phyloP scores from a whole-genome alignment of 345 rosid genomes.

The Brassica cretica region DNA sequence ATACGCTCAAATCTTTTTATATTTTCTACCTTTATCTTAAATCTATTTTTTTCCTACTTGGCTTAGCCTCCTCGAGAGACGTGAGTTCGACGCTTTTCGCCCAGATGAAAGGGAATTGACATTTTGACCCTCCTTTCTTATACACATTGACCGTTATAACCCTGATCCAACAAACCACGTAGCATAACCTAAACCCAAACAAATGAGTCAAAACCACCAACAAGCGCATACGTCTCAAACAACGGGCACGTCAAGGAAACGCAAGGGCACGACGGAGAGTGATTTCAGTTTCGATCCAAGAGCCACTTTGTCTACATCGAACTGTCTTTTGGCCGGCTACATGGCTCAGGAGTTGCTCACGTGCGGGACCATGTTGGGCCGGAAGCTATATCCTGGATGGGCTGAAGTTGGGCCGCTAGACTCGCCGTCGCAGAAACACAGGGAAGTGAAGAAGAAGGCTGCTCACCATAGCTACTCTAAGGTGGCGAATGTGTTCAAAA shows the following conservation, averaged over 20 bases:
- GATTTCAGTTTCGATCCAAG: conserved; percentile 21
- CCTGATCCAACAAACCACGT: conserved; percentile 36
- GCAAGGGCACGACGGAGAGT: conserved; percentile 45
- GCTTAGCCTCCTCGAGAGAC: neutral
- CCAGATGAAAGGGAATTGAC: neutral
- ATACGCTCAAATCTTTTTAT: too few relatives aligned
- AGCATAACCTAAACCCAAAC: neutral
- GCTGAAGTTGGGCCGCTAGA: conserved; percentile 34
- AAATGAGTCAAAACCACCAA: conserved; percentile 47
- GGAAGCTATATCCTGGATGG: conserved; percentile 46
- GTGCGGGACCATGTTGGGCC: conserved; percentile 58
- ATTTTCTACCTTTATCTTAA: neutral
- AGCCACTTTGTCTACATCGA: conserved; percentile 24
- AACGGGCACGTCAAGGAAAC: conserved; percentile 54
- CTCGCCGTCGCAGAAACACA: conserved; percentile 27
- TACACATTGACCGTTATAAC: neutral
- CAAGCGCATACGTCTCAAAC: conserved; percentile 37
- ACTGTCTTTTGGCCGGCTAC: conserved; percentile 63
- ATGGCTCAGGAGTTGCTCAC: conserved; percentile 69
- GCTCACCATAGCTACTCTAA: conserved; percentile 46
- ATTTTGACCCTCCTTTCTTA: conserved; percentile 5
- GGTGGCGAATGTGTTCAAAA: conserved; percentile 66
- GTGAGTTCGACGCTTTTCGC: conserved; percentile 40
- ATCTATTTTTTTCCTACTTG: neutral
- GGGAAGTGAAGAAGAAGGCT: conserved; percentile 37